Base-by-base conservation (phyloP, 2,329 filamentous ascomycete species). In the Fusarium mundagurra region DNA sequence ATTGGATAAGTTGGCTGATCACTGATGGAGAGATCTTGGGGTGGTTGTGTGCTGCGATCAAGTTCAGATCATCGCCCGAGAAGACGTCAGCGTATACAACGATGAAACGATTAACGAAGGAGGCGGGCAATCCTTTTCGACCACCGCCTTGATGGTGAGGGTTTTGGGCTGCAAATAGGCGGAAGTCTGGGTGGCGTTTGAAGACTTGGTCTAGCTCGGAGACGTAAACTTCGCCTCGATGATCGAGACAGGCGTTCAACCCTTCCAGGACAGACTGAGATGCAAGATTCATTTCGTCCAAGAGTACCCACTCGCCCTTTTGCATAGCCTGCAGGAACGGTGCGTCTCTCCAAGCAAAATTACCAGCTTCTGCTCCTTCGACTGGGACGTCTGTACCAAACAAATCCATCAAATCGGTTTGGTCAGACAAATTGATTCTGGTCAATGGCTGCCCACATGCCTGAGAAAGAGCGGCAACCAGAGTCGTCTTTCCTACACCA, bases 201-300 rank as follows among this genome's bases (percentile, higher is more conserved):
- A 99, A 99, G 6, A 94, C 95, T 79, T 97, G 95, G 78, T 98
- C 96, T 18, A 99, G 88, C 80, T 99, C 97, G 2, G 96, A 94
- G 67, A 99, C 92, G 80, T 98, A 99, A 0, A 98, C 94, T 82
- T 98, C 94, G 67, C 96, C 96, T 82, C 97, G 92, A 81, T 99
- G 97, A 82, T 99, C 96, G 36, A 99, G 88, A 84, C 96, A 98
- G 29, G 96, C 96, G 76, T 99, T 99, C 38, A 99, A 86, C 72
- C 96, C 97, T 84, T 99, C 96, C 3, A 99, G 89, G 5, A 99
- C 95, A 9, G 96, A 97, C 81, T 99, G 96, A 1, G 96, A 98
- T 3, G 97, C 96, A 72, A 99, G 85, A 78, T 99, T 99, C 96
- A 99, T 99, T 85, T 99, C 96, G 79, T 99, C 96, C 1, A 99